A percentile compares a stretch with the other conserved stretches of the same genome.
phyloP scores from a whole-genome alignment of 169 alveolate genomes.

The Cryptosporidium meleagridis region DNA sequence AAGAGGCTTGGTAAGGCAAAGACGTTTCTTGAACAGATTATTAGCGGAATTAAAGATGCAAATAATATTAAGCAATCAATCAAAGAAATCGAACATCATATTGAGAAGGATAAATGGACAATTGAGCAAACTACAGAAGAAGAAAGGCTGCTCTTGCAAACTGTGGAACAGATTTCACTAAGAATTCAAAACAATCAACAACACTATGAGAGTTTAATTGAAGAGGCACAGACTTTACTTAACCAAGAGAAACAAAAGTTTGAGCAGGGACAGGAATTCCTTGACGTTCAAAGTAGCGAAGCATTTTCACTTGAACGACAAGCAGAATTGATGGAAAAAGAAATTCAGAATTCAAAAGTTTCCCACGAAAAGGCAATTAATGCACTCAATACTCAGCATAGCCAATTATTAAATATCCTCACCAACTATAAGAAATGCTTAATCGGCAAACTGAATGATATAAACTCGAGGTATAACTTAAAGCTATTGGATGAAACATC shows the following conservation, averaged over 20 bases:
- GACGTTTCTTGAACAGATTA: constrained; percentile 30
- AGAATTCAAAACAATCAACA: constrained; percentile 69
- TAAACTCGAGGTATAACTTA: neutral
- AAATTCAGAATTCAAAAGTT: constrained; percentile 24
- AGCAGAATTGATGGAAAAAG: constrained; percentile 54
- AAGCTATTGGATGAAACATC: neutral
- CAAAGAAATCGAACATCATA: constrained; percentile 71
- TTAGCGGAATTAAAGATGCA: constrained; percentile 53
- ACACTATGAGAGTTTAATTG: constrained; percentile 71
- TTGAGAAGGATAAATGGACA: constrained; percentile 74
- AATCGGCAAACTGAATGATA: neutral
- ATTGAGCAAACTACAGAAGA: constrained; percentile 70
- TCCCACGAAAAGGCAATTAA: constrained; percentile 61
- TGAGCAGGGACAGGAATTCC: constrained; percentile 55
- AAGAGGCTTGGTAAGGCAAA: constrained; percentile 62
- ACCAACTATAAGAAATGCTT: constrained; percentile 1
- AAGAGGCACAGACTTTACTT: constrained; percentile 62
- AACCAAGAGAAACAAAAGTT: constrained; percentile 54
- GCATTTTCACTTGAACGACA: constrained; percentile 74
- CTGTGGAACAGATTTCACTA: constrained; percentile 65
- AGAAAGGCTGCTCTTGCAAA: constrained; percentile 39
- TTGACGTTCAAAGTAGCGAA: constrained; percentile 50
- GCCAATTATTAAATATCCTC: constrained; percentile 4
- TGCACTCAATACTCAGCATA: constrained; percentile 26
- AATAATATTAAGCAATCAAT: constrained; percentile 55